Evolutionary conservation across 2,329 filamentous ascomycete species (phyloP), one percentile per base, ranked within the genome.

Genomic region (Claviceps sp.): DNA sequence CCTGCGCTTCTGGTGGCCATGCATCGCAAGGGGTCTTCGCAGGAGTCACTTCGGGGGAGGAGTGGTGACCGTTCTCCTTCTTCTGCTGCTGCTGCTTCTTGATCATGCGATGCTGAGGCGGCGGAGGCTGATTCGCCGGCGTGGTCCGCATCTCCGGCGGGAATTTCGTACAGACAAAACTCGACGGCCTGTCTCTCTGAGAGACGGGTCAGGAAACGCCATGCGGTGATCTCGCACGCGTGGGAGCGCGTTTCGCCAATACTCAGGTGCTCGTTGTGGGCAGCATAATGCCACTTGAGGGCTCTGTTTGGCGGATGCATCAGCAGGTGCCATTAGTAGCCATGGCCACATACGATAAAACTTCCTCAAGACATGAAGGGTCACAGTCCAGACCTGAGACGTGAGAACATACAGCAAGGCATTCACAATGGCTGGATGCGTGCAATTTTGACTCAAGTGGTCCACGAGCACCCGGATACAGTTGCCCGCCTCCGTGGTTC

Each of bases 201-300:
- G 37, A 89, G 70, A 51, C 80, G 80, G 16, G 80, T 81, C 38
- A 90, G 71, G 59, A 88, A 88, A 41, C 86, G 78, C 84, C 85
- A 89, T 40, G 86, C 86, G 14, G 88, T 84, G 55, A 88, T 85
- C 69, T 91, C 86, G 62, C 86, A 90, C 30, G 84, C 85, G 61
- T 81, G 79, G 20, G 84, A 84, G 51, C 86, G 76, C 14, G 84
- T 78, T 53, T 85, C 78, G 53, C 81, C 79, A 37, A 90, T 68
- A 4, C 81, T 81, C 54, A 79, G 78, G 53, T 85, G 72, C 55
- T 85, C 83, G 37, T 75, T 70, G 13, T 78, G 75, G 24, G 77
- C 71, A 55, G 84, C 71, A 60, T 82, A 91, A 61, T 90, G 85
- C 73, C 84, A 87, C 62, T 85, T 86, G 34, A 89, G 71, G 1